Conservation (phyloP, 306 rosid genomes). For the Rosa lucieae region DNA sequence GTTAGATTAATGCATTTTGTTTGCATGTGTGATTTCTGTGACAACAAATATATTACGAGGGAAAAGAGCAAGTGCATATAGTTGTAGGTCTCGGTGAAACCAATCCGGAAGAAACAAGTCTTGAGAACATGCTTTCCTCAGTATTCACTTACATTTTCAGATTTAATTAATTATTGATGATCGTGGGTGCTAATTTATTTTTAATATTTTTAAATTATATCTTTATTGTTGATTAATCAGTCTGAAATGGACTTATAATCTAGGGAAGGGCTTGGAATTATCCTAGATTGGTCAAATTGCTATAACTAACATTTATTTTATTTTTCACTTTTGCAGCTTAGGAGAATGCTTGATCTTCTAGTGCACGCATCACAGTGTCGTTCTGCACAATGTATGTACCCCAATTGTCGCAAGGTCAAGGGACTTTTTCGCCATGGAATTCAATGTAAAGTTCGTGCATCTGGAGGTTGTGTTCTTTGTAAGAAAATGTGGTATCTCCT, state of each 20-base stretch:
- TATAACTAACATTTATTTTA: not conserved
- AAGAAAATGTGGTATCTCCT: conserved; percentile 99
- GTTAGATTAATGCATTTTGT: not conserved
- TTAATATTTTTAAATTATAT: not conserved
- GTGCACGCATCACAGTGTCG: conserved; percentile 98
- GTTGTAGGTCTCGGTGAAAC: not conserved
- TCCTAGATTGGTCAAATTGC: not conserved
- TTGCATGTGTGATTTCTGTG: not conserved
- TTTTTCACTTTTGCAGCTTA: conserved; percentile 61
- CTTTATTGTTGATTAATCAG: not conserved
- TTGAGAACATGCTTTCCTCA: not conserved
- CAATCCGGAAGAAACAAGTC: not conserved
- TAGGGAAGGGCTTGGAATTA: not conserved
- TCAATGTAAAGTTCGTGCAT: conserved; percentile 84
- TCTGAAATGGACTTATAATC: not conserved
- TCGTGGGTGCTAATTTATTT: not conserved
- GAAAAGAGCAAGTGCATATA: not conserved
- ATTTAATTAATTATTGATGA: not conserved
- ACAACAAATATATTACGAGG: not conserved
- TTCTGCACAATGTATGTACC: conserved; percentile 84
- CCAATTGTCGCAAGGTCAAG: conserved; percentile 96
- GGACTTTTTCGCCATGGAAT: conserved; percentile 97
- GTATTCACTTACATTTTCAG: not conserved
- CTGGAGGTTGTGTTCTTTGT: conserved; percentile 96
- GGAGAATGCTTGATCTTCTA: conserved; percentile 94